Percentiles rank a stretch among this genome's conserved stretches.
phyloP scores from a whole-genome alignment of 768 basidiomycete genomes.

The Aureoboletus auriporus region DNA sequence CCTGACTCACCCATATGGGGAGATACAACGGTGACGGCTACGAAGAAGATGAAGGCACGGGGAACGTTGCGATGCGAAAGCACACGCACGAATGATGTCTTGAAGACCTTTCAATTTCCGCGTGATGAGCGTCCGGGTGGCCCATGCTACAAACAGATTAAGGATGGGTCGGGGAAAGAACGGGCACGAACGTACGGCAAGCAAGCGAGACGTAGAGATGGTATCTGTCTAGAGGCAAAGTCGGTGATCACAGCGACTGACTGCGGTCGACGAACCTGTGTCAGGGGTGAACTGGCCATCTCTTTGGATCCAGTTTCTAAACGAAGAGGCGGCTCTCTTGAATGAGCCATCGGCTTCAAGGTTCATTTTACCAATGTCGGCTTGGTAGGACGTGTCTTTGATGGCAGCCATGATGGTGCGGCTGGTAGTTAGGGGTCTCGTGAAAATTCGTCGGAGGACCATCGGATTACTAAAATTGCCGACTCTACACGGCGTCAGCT shows the following conservation, averaged over 20 bases:
- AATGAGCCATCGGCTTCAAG: constrained; percentile 62
- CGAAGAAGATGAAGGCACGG: not conserved
- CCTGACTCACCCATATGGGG: constrained; percentile 81
- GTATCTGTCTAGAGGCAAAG: constrained; percentile 61
- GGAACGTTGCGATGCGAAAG: not conserved
- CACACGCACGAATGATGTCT: constrained; percentile 64
- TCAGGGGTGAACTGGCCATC: constrained; percentile 70
- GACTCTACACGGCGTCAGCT: too few species aligned
- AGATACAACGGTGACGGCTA: constrained; percentile 79
- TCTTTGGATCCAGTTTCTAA: constrained; percentile 53
- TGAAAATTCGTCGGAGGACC: too few species aligned
- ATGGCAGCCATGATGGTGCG: constrained; percentile 25
- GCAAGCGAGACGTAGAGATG: constrained; percentile 86
- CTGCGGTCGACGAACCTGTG: constrained; percentile 47
- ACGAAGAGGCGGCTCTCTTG: constrained; percentile 49
- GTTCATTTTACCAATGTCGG: constrained; percentile 54
- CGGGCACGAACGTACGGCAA: constrained; percentile 56
- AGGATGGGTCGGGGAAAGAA: too few species aligned
- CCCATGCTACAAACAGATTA: constrained; percentile 64
- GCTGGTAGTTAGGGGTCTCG: too few species aligned
- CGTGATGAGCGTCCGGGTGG: constrained; percentile 83
- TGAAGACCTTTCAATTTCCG: constrained; percentile 92
- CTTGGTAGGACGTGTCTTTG: constrained; percentile 33
- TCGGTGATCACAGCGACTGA: not conserved
- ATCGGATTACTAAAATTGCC: too few species aligned